These are phyloP conservation scores for Jackrogersella minutella DNA, from an alignment of 495 filamentous ascomycete species.

Conservation along the genomic window DNA sequence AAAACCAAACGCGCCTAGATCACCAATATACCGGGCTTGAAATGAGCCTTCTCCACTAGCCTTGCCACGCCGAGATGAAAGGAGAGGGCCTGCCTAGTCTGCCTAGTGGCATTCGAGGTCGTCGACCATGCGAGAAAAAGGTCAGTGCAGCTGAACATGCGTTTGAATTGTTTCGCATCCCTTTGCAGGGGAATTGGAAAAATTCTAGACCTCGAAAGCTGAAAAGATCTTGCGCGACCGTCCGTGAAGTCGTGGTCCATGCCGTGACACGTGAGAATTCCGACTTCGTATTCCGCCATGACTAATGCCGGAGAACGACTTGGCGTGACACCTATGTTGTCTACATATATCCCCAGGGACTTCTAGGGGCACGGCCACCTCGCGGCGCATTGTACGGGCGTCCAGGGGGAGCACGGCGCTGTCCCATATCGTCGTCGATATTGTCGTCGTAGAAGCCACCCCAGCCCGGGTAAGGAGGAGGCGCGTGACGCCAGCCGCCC, in stretches of 20 bases:
- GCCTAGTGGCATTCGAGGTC: not conserved
- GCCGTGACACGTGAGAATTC: conserved; percentile 27
- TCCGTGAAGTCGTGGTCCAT: conserved; percentile 9
- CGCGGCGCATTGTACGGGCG: conserved; percentile 1
- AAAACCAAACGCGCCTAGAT: conserved; percentile 2
- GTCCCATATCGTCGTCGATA: not conserved
- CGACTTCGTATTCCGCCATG: conserved; percentile 10
- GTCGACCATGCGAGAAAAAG: not conserved
- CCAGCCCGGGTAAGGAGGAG: not conserved
- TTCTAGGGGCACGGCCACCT: not conserved
- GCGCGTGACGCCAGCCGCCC: conserved; percentile 5
- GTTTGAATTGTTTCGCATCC: not conserved
- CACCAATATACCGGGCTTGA: conserved; percentile 17
- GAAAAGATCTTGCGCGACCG: not conserved
- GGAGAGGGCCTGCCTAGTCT: conserved; percentile 14
- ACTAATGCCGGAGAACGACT: not conserved
- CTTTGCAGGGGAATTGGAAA: conserved; percentile 1
- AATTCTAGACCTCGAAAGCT: conserved; percentile 3
- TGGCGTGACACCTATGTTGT: not conserved
- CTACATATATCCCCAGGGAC: not conserved
- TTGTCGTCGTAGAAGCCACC: not conserved
- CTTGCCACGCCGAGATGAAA: conserved; percentile 37
- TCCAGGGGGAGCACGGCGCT: not conserved
- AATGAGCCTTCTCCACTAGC: conserved; percentile 27
- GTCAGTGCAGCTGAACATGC: conserved; percentile 3